Evolutionary conservation across 768 basidiomycete species (phyloP), one percentile per base, ranked within the genome.

Genomic region (Phanerodontia chrysosporium): DNA sequence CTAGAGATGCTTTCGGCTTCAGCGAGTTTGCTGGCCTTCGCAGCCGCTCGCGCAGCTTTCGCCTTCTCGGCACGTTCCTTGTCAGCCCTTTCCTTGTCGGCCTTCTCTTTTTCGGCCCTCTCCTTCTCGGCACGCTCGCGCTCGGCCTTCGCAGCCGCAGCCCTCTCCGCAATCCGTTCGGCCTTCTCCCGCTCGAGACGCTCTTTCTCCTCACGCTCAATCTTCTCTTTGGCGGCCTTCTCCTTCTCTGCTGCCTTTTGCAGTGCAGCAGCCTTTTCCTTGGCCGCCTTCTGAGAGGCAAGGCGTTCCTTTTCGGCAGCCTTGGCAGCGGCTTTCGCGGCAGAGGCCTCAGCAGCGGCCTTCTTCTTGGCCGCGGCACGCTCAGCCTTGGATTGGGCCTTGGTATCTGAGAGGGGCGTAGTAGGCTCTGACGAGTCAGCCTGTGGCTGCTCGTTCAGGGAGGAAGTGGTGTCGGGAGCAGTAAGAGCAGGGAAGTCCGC

Each of bases 401-500:
- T 79, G 28, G 59, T 45, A 55, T 72, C 72, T 36, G 77, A 72
- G 46, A 73, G 68, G 18, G 71, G 59, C 39, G 72, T 72, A 45
- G 72, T 66, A 7, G 62, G 42, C 14, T 32, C 46, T 22, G 58
- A 14, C 70, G 72, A 53, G 70, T 73, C 57, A 65, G 55, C 55
- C 42, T 59, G 67, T 65, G 62, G 68, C 45, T 67, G 58, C 29
- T 70, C 68, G 51, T 58, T 57, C n/a, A n/a, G n/a, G n/a, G n/a
- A n/a, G 42, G 65, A 64, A 59, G 66, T 55, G 22, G 63, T 57
- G 57, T 70, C 69, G 45, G 62, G 74, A 62, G 68, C 76, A 62
- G 80, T 73, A 60, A 92, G 76, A 36, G 89, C 88, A 55, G 90
- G 91, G 70, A 92, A 92, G 71, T 92, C 91, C 68, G 82, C 74